Conservation (phyloP, 306 rosid genomes). For the Parietaria judaica region DNA sequence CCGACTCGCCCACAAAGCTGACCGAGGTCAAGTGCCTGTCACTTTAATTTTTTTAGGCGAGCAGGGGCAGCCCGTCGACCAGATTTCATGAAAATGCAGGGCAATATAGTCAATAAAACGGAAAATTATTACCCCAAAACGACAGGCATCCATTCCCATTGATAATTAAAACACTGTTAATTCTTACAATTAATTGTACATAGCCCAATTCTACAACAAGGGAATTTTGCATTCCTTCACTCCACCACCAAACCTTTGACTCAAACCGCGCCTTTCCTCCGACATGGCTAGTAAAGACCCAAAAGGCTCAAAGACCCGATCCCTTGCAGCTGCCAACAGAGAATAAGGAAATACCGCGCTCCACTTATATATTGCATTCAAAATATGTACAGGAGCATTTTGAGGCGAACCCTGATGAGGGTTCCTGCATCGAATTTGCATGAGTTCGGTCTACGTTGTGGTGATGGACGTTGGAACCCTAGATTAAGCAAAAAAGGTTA, state of each 20-base stretch:
- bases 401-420: slow-evolving; percentile 33
- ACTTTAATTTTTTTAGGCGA: no score
- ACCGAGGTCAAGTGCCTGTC: no score
- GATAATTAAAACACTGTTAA: slow-evolving; percentile 32
- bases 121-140: slow-evolving; percentile 8
- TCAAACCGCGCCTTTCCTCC: slow-evolving; percentile 14
- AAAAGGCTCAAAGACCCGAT: slow-evolving; percentile 27
- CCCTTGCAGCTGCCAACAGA: slow-evolving; percentile 13
- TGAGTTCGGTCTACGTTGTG: slow-evolving; percentile 24
- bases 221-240: slow-evolving; percentile 14
- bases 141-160: slow-evolving; percentile 26
- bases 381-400: slow-evolving; percentile 66
- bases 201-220: slow-evolving; percentile 45
- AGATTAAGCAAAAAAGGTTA: slow-evolving; percentile 25
- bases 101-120: background rate
- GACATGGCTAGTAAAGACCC: slow-evolving; percentile 21
- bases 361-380: slow-evolving; percentile 29
- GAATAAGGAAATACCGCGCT: slow-evolving; percentile 21
- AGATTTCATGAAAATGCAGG: background rate
- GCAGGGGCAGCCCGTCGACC: no score
- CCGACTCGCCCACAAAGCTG: no score
- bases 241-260: slow-evolving; percentile 19
- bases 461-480: slow-evolving; percentile 25
- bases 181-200: slow-evolving; percentile 29
- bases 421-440: background rate